phyloP scores from a whole-genome alignment of 2,329 filamentous ascomycete species.

The Ophiostoma australiae region DNA sequence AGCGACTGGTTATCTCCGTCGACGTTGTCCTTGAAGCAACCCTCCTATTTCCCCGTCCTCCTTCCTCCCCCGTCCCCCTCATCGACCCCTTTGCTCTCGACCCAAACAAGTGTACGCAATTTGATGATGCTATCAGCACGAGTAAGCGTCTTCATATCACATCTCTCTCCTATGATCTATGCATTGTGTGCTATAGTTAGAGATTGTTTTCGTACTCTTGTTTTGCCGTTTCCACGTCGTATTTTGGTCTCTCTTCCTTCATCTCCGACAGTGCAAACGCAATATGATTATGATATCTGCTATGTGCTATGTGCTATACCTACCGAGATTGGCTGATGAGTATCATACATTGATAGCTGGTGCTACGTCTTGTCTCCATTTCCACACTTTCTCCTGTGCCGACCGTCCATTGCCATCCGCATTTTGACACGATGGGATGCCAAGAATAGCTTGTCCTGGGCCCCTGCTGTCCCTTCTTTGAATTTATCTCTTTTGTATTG shows the following conservation, averaged over 20 bases:
- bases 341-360: background rate
- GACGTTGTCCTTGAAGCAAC: background rate
- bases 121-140: background rate
- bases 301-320: background rate
- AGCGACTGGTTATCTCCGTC: background rate
- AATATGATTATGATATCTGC: background rate
- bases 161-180: background rate
- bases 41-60: background rate
- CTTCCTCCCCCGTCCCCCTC: too few species aligned
- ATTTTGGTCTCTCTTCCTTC: background rate
- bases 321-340: background rate
- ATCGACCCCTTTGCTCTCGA: slow-evolving; percentile 1
- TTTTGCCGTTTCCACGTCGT: slow-evolving; percentile 4
- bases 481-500: background rate
- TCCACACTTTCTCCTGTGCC: slow-evolving; percentile 1
- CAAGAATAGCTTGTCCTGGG: slow-evolving; percentile 9
- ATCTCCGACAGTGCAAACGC: background rate
- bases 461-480: background rate
- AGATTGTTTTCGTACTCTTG: background rate
- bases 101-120: background rate
- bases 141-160: background rate
- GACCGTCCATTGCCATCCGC: background rate
- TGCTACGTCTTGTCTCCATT: background rate
- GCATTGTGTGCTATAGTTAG: background rate
- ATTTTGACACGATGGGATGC: background rate